phyloP scores from a whole-genome alignment of 1,284 basidiomycete species.

The Ceratobasidium sp. region DNA sequence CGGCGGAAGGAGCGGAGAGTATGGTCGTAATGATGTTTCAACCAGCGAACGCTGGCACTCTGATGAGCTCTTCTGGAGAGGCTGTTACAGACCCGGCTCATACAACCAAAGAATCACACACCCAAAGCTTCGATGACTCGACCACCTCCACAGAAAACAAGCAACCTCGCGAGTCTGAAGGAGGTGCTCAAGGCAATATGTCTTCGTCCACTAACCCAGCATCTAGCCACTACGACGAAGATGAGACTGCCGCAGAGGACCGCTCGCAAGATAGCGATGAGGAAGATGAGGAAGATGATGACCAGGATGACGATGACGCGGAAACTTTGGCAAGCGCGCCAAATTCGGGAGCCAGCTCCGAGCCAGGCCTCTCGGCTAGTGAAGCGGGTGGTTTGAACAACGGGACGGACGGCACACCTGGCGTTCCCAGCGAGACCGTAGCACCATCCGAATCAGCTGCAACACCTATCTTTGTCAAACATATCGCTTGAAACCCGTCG shows the following conservation, averaged over 20 bases:
- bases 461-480: no score
- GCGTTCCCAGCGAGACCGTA: no score
- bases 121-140: background rate
- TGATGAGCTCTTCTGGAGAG: background rate
- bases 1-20: conserved; percentile 30
- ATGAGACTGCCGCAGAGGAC: background rate
- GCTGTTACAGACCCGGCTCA: background rate
- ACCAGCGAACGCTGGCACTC: background rate
- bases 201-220: background rate
- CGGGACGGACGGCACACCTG: no score
- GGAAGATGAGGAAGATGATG: background rate
- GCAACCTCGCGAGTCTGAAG: background rate
- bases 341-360: no score
- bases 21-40: conserved; percentile 31
- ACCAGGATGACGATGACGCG: no score
- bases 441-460: no score
- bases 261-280: background rate
- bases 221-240: background rate
- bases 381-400: no score
- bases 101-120: background rate
- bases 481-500: no score
- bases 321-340: no score
- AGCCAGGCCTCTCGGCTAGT: no score
- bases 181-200: background rate
- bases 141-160: background rate